These are phyloP conservation scores for Acacia concinna DNA, from an alignment of 331 rosid genomes.

Conservation along the genomic window DNA sequence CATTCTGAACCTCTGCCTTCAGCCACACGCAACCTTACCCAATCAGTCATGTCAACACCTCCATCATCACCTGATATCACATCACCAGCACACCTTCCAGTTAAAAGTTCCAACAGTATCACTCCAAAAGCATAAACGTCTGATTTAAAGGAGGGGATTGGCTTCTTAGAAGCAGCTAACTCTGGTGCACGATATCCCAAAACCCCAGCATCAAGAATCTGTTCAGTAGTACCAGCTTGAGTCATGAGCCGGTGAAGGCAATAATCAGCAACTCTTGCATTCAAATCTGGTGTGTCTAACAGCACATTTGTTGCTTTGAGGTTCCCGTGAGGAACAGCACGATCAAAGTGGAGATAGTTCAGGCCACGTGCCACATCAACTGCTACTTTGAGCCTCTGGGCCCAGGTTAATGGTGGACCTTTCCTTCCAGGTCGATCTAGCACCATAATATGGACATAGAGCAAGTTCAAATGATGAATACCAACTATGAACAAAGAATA, in stretches of 20 bases:
- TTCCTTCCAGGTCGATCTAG: slow-evolving; percentile 96
- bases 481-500: background rate
- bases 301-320: slow-evolving; percentile 87
- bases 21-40: slow-evolving; percentile 71
- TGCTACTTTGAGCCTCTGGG: slow-evolving; percentile 88
- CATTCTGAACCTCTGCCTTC: slow-evolving; percentile 92
- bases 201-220: slow-evolving; percentile 94
- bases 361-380: slow-evolving; percentile 98
- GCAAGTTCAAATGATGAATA: slow-evolving; percentile 14
- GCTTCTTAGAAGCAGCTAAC: slow-evolving; percentile 92
- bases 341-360: slow-evolving; percentile 99
- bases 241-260: slow-evolving; percentile 99
- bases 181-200: slow-evolving; percentile 96
- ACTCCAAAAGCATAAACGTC: slow-evolving; percentile 97
- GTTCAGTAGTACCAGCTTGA: slow-evolving; percentile 88
- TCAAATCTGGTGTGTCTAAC: slow-evolving; percentile 84
- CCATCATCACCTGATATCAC: slow-evolving; percentile 84
- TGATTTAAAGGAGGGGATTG: slow-evolving; percentile 92
- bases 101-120: slow-evolving; percentile 76
- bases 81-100: slow-evolving; percentile 98
- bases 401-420: slow-evolving; percentile 82
- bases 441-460: slow-evolving; percentile 19
- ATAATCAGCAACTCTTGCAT: slow-evolving; percentile 94
- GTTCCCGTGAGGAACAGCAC: slow-evolving; percentile 98
- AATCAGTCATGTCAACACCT: slow-evolving; percentile 85